These are phyloP conservation scores for Neonectria sp. DNA, from an alignment of 2,329 filamentous ascomycete species.

Conservation along the genomic window DNA sequence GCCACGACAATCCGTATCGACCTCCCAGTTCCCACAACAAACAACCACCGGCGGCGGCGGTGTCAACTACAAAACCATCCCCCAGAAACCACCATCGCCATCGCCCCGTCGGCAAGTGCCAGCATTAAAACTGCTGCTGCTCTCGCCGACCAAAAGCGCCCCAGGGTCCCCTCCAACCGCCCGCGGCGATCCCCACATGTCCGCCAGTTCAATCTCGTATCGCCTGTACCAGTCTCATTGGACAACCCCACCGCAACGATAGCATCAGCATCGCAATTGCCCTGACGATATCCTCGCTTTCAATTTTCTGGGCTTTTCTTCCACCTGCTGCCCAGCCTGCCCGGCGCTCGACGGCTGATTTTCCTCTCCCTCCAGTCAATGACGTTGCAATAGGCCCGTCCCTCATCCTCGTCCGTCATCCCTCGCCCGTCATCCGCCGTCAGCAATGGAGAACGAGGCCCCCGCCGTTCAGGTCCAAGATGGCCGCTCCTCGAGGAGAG, in stretches of 20 bases:
- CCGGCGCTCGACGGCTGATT: conserved; percentile 38
- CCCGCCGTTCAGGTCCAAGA: conserved; percentile 56
- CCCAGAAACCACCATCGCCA: conserved; percentile 1
- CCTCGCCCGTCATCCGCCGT: conserved; percentile 29
- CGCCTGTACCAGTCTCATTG: conserved; percentile 48
- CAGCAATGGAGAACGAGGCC: conserved; percentile 63
- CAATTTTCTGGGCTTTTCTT: conserved; percentile 23
- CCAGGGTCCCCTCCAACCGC: conserved; percentile 40
- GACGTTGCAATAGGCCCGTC: conserved; percentile 44
- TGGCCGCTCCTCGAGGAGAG: conserved; percentile 61
- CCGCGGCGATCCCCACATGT: conserved; percentile 48
- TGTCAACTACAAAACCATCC: conserved; percentile 12
- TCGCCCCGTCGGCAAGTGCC: conserved; percentile 17
- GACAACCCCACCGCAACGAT: conserved; percentile 47
- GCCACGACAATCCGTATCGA: conserved; percentile 33
- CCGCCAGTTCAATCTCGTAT: conserved; percentile 48
- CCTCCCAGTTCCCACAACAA: conserved; percentile 11
- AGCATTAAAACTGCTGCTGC: conserved; percentile 30
- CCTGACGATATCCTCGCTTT: conserved; percentile 32
- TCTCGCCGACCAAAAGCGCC: conserved; percentile 39
- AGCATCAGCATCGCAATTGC: conserved; percentile 41
- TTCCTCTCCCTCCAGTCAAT: conserved; percentile 46
- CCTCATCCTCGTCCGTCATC: conserved; percentile 20
- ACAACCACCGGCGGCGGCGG: conserved; percentile 15
- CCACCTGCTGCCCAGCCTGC: conserved; percentile 28